Evolutionary conservation across 2,329 filamentous ascomycete genomes (phyloP).

Genomic region (Helicocarpus griseus): DNA sequence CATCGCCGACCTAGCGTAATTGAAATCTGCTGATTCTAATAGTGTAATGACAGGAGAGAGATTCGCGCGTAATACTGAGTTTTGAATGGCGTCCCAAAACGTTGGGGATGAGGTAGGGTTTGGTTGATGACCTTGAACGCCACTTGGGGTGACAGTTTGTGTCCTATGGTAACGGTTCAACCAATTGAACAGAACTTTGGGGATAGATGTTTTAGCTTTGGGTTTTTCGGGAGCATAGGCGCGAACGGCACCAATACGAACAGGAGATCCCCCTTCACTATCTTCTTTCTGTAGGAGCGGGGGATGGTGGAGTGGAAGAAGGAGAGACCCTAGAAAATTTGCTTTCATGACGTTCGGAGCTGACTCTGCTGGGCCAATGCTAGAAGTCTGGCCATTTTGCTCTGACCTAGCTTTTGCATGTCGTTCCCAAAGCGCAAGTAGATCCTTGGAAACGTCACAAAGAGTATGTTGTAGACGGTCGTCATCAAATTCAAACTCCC

Average conservation of each 20-base stretch:
- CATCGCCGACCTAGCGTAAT: conserved; percentile 55
- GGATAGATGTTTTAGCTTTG: conserved; percentile 43
- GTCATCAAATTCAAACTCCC: conserved; percentile 23
- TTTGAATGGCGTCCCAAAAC: conserved; percentile 81
- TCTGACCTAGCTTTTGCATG: conserved; percentile 21
- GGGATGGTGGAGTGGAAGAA: conserved; percentile 70
- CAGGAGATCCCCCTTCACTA: conserved; percentile 16
- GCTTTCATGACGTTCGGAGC: conserved; percentile 63
- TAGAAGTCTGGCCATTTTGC: conserved; percentile 37
- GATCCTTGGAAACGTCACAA: conserved; percentile 25
- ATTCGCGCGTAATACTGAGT: conserved; percentile 64
- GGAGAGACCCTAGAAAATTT: conserved; percentile 64
- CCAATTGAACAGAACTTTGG: conserved; percentile 76
- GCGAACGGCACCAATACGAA: conserved; percentile 17
- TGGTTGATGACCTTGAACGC: conserved; percentile 54
- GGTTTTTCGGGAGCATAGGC: conserved; percentile 21
- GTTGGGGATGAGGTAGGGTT: conserved; percentile 65
- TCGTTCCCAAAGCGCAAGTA: conserved; percentile 26
- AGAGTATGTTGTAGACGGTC: conserved; percentile 23
- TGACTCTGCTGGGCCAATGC: conserved; percentile 55
- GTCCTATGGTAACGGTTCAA: conserved; percentile 64
- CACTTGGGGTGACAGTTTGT: conserved; percentile 56
- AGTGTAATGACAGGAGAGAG: conserved; percentile 57
- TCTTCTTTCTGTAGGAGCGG: conserved; percentile 25
- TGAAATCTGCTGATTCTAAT: conserved; percentile 68